Percentiles rank a stretch among this genome's conserved stretches.
Evolutionary conservation across 179 eudicot genomes (phyloP).

Genomic region (Vitellaria paradoxa): DNA sequence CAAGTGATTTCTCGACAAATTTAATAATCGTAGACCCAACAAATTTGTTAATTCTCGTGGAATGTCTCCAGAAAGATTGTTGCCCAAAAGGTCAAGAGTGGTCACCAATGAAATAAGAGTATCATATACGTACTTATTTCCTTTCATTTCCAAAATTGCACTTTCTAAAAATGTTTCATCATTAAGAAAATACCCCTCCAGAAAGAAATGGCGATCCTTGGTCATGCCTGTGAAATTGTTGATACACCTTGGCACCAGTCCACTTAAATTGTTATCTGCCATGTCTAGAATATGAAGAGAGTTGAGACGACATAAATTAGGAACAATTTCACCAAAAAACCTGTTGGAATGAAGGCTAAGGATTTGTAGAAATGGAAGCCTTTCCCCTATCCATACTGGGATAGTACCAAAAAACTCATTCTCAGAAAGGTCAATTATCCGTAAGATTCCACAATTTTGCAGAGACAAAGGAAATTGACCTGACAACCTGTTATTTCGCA

Average conservation of each 20-base stretch:
- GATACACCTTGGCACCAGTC: conserved; percentile 7
- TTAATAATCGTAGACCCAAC: neutral
- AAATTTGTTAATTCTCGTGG: neutral
- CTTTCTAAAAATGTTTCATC: neutral
- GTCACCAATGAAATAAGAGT: conserved; percentile 13
- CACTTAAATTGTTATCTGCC: conserved; percentile 14
- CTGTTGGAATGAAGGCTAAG: conserved; percentile 16
- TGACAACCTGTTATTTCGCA: neutral
- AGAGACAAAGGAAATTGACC: neutral
- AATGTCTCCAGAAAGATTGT: neutral
- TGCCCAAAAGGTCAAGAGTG: conserved; percentile 37
- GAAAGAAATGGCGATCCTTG: no score
- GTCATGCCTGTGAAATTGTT: neutral
- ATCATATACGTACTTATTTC: conserved; percentile 24
- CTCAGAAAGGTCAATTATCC: conserved; percentile 3
- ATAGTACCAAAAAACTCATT: conserved; percentile 9
- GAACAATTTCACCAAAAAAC: conserved; percentile 11
- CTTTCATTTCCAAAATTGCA: conserved; percentile 16
- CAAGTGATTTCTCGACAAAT: conserved; percentile 2
- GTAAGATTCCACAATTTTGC: neutral
- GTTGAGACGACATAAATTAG: conserved; percentile 10
- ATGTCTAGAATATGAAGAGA: conserved; percentile 22
- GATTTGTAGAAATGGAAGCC: neutral
- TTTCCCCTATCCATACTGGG: conserved; percentile 12
- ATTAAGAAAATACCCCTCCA: neutral